A percentile compares a stretch with the other conserved stretches of the same genome.
These are phyloP conservation scores for Chlamydomonas schloesseri DNA, from an alignment of 139 green algal species.

Conservation along the genomic window DNA sequence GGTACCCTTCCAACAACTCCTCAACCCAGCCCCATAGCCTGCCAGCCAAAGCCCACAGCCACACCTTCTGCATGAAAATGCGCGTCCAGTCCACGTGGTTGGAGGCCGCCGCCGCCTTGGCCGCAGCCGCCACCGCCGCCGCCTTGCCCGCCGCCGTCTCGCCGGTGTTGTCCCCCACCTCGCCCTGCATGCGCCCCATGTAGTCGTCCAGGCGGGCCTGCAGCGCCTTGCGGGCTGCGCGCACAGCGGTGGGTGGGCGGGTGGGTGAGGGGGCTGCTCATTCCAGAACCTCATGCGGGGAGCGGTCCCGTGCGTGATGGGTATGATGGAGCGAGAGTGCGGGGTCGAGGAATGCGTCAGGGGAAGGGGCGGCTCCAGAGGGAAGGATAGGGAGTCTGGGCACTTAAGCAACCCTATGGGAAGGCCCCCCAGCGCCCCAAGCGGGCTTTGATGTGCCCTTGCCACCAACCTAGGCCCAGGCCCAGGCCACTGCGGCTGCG, in stretches of 20 bases:
- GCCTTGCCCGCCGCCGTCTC: not conserved
- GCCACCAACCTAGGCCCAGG: too few relatives aligned
- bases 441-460: too few relatives aligned
- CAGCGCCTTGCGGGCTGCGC: slow-evolving; percentile 31
- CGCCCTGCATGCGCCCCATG: not conserved
- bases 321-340: too few relatives aligned
- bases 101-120: not conserved
- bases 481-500: too few relatives aligned
- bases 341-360: too few relatives aligned
- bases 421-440: too few relatives aligned
- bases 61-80: slow-evolving; percentile 35
- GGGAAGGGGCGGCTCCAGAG: too few relatives aligned
- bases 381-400: not conserved
- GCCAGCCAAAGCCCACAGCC: not conserved
- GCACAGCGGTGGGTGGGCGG: not conserved
- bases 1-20: too few relatives aligned
- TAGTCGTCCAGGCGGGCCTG: slow-evolving; percentile 39
- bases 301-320: too few relatives aligned
- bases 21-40: not conserved
- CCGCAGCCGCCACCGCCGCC: not conserved
- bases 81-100: slow-evolving; percentile 21
- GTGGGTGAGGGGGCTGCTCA: too few relatives aligned
- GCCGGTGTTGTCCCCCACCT: not conserved
- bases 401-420: too few relatives aligned
- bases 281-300: too few relatives aligned